Evolutionary conservation across 2,329 filamentous ascomycete genomes (phyloP), one percentile per base, ranked within the genome.

Genomic region (Cryphonectria naterciae): DNA sequence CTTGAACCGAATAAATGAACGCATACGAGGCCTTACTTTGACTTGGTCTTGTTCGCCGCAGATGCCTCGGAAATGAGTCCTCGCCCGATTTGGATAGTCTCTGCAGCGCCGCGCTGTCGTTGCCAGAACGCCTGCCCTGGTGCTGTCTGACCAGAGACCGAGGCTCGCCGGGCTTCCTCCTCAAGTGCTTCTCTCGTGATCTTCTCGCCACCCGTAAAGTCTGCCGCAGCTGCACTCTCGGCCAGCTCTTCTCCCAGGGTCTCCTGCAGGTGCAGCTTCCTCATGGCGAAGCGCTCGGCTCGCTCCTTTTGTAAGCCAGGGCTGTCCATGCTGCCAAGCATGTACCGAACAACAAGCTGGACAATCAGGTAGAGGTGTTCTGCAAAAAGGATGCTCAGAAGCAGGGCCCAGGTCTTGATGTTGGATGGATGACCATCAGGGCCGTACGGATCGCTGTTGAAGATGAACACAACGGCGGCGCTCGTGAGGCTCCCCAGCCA

Each of bases 401-500:
- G 86, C 2, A 98, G 84, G 0, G 91, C 93, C 92, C 94, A 97
- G 19, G 86, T 91, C 70, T 89, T 91, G 77, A 98, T 92, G 63
- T 89, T 87, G 61, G 88, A 88, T 0, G 92, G 90, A 22, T 87
- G 87, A 54, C 92, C 92, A 68, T 88, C 86, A 0, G 88, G 87
- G 0, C 91, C 91, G 56, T 91, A 82, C 1, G 87, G 86, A 69
- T 91, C 86, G 67, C 90, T 89, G 74, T 89, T 91, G 84, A 98
- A 98, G 76, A 99, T 89, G 80, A 94, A 97, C 0, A 97, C 92
- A 64, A 98, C 88, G 0, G 95, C 94, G 0, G 94, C 90, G 69
- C 92, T 94, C 6, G 94, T 97, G 71, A 98, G 84, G 75, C 92
- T 96, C 56, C 96, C 96, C 35, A 98, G 85, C 96, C 96, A 98